A percentile compares a stretch with the other conserved stretches of the same genome.
Evolutionary conservation across 2,329 filamentous ascomycete species (phyloP).

Genomic region (Massarina eburnea): DNA sequence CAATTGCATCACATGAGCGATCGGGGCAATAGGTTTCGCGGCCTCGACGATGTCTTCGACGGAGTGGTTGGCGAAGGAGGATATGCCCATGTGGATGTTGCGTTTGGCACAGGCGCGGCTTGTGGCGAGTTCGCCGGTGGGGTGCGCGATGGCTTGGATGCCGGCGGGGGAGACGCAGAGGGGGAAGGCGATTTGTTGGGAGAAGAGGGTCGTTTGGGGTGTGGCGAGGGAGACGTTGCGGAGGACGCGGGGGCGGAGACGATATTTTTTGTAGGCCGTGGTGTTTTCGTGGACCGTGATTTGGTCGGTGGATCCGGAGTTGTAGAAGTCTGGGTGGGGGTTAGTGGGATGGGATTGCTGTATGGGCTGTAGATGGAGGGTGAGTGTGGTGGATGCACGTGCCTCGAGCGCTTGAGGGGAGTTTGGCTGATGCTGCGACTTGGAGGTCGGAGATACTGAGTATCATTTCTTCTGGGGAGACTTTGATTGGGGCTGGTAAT

Average conservation of each 20-base stretch:
- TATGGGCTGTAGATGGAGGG: not conserved
- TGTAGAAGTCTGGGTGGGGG: constrained; percentile 40
- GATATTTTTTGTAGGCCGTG: constrained; percentile 32
- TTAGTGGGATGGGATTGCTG: not conserved
- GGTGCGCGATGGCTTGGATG: constrained; percentile 65
- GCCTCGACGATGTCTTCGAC: constrained; percentile 60
- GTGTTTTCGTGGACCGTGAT: constrained; percentile 44
- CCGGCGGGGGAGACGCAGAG: constrained; percentile 58
- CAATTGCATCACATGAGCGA: not conserved
- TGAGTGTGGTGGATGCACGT: not conserved
- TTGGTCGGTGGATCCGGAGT: constrained; percentile 59
- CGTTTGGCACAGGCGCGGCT: constrained; percentile 61
- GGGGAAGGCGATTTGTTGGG: constrained; percentile 38
- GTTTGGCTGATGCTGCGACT: constrained; percentile 16
- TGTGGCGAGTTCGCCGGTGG: constrained; percentile 62
- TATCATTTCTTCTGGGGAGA: constrained; percentile 4
- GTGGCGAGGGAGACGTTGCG: constrained; percentile 27
- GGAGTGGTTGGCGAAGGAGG: constrained; percentile 60
- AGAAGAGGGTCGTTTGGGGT: constrained; percentile 18
- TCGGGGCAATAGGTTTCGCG: constrained; percentile 20
- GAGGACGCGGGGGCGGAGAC: constrained; percentile 32
- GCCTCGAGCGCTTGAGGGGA: constrained; percentile 14
- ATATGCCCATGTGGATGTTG: constrained; percentile 63
- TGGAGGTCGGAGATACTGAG: constrained; percentile 44
- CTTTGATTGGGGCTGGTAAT: not conserved